Conservation (phyloP, 2,329 filamentous ascomycete genomes). For the Microdochium trichocladiopsis region DNA sequence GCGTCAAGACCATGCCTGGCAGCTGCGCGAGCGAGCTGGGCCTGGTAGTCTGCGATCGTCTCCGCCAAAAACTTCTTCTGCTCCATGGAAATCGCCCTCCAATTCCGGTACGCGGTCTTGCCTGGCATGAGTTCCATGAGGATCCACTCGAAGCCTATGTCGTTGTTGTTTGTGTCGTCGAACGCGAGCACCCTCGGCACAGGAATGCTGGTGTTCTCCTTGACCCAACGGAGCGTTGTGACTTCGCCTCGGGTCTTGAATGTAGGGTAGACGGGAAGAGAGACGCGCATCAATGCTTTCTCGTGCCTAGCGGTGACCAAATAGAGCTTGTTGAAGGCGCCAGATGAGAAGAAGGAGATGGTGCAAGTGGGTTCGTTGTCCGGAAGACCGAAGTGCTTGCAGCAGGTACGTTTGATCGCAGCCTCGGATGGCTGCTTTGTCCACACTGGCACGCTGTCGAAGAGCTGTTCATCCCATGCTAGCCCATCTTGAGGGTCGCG, state of each 20-base stretch:
- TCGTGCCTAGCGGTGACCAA: constrained; percentile 4
- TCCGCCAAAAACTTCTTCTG: constrained; percentile 23
- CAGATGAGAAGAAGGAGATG: constrained; percentile 5
- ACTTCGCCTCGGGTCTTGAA: constrained; percentile 30
- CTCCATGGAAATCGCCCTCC: constrained; percentile 19
- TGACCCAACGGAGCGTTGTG: constrained; percentile 25
- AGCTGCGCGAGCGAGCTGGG: constrained; percentile 15
- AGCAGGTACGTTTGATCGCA: background rate
- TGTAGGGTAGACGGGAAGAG: constrained; percentile 25
- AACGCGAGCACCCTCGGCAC: constrained; percentile 24
- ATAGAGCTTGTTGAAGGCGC: constrained; percentile 15
- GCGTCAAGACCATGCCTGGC: constrained; percentile 1
- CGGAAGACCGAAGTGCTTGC: background rate
- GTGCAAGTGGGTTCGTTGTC: constrained; percentile 3
- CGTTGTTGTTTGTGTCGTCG: constrained; percentile 21
- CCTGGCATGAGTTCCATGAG: constrained; percentile 23
- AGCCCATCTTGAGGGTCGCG: background rate
- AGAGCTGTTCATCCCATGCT: background rate
- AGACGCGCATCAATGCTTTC: constrained; percentile 21
- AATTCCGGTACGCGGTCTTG: constrained; percentile 9
- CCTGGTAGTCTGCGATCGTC: constrained; percentile 20
- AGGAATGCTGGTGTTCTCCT: constrained; percentile 19
- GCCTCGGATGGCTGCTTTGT: background rate
- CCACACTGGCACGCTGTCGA: background rate
- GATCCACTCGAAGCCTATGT: constrained; percentile 32